Evolutionary conservation across 139 green algal genomes (phyloP).

Genomic region (Asterochloris sp.): DNA sequence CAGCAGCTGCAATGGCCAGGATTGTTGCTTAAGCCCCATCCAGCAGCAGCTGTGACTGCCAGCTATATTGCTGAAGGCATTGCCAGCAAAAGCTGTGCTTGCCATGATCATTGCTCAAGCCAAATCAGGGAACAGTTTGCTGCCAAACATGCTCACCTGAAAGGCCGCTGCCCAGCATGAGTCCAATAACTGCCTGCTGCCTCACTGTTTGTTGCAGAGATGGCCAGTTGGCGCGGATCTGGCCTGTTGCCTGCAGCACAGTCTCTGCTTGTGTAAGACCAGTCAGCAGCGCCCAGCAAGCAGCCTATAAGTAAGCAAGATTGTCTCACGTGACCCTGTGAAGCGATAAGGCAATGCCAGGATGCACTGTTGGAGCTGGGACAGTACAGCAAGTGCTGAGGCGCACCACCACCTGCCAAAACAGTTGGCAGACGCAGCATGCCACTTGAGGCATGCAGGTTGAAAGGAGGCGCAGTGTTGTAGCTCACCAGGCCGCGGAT

Average conservation of each 20-base stretch:
- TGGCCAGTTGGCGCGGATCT: constrained; percentile 37
- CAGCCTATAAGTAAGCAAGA: no score
- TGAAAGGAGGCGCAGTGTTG: neutral
- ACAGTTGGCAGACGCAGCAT: neutral
- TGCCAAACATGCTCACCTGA: constrained; percentile 8
- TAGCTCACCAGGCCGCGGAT: constrained; percentile 72
- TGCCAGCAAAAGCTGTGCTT: no score
- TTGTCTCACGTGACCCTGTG: neutral
- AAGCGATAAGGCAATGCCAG: neutral
- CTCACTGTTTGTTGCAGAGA: constrained; percentile 46
- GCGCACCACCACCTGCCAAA: neutral
- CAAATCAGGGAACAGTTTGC: neutral
- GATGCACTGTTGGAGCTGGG: neutral
- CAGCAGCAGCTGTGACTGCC: no score
- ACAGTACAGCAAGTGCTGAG: neutral
- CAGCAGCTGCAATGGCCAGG: no score
- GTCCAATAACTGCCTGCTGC: constrained; percentile 69
- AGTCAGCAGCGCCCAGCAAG: neutral
- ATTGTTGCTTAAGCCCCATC: no score
- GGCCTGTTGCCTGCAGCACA: constrained; percentile 50
- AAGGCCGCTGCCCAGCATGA: constrained; percentile 70
- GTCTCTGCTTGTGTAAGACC: neutral
- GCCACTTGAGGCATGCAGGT: neutral
- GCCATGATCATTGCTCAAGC: no score
- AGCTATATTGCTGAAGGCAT: no score